Percentiles rank a stretch among this genome's conserved stretches.
These are phyloP conservation scores for Xylariaceae sp. DNA, from an alignment of 2,329 filamentous ascomycete species.

Conservation along the genomic window DNA sequence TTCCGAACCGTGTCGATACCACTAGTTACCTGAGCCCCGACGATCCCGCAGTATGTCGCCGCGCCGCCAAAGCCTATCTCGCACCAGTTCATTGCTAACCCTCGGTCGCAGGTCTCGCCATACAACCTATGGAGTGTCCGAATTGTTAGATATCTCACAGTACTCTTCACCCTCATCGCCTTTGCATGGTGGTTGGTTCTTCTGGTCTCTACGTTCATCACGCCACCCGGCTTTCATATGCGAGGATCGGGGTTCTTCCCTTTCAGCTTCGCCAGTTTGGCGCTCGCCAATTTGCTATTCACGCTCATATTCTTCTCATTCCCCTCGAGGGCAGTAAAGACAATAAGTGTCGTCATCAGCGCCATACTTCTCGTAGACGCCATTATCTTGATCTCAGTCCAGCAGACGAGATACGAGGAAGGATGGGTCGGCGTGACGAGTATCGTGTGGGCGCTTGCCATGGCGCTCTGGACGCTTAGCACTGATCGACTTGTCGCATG, in stretches of 20 bases:
- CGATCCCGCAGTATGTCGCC: conserved; percentile 68
- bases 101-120: conserved; percentile 45
- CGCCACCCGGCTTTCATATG: conserved; percentile 79
- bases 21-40: conserved; percentile 68
- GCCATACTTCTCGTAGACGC: conserved; percentile 69
- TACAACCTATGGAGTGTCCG: conserved; percentile 95
- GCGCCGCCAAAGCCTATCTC: background rate
- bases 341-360: conserved; percentile 67
- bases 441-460: conserved; percentile 77
- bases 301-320: conserved; percentile 83
- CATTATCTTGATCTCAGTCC: conserved; percentile 75
- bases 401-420: conserved; percentile 75
- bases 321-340: conserved; percentile 75
- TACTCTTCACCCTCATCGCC: conserved; percentile 70
- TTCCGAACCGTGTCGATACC: conserved; percentile 64
- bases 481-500: conserved; percentile 82
- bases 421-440: conserved; percentile 88
- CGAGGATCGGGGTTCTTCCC: conserved; percentile 91
- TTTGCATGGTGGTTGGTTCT: conserved; percentile 93
- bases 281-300: conserved; percentile 71
- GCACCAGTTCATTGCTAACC: conserved; percentile 15
- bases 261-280: conserved; percentile 78
- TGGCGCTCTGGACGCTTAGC: conserved; percentile 74
- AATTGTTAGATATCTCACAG: conserved; percentile 71
- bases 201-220: conserved; percentile 87